These are phyloP conservation scores for Pontederia paniculata DNA, from an alignment of 176 grass and related monocot genomes.

Conservation along the genomic window DNA sequence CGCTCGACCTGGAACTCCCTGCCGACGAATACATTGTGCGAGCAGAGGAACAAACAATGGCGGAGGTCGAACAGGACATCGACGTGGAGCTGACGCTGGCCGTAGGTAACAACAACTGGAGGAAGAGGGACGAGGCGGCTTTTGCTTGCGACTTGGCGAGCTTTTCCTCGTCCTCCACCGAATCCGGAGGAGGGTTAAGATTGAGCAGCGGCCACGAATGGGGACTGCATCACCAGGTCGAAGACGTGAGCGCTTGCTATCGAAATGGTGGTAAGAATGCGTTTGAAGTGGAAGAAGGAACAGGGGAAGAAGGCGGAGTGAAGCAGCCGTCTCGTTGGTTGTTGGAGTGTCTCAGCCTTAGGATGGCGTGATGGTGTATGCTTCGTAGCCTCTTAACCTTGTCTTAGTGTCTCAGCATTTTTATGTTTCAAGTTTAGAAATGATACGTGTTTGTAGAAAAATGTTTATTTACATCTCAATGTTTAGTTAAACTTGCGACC, in stretches of 20 bases:
- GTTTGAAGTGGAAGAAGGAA: neutral
- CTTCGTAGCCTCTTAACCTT: neutral
- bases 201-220: neutral
- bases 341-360: conserved; percentile 6
- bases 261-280: neutral
- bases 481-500: no score
- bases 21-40: conserved; percentile 25
- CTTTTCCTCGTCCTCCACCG: conserved; percentile 32
- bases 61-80: conserved; percentile 13
- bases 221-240: neutral
- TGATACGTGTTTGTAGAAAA: no score
- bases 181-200: conserved; percentile 12
- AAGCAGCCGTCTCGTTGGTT: neutral
- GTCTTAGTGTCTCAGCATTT: no score
- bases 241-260: neutral
- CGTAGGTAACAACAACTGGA: conserved; percentile 16
- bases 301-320: neutral
- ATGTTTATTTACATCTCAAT: no score
- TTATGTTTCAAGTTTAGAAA: no score
- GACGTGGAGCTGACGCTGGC: conserved; percentile 30
- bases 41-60: conserved; percentile 18
- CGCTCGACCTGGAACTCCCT: conserved; percentile 9
- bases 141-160: conserved; percentile 26
- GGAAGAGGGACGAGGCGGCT: conserved; percentile 19
- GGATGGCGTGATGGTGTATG: neutral